phyloP scores from a whole-genome alignment of 2,329 filamentous ascomycete species.

The Acrocalymma vagum region DNA sequence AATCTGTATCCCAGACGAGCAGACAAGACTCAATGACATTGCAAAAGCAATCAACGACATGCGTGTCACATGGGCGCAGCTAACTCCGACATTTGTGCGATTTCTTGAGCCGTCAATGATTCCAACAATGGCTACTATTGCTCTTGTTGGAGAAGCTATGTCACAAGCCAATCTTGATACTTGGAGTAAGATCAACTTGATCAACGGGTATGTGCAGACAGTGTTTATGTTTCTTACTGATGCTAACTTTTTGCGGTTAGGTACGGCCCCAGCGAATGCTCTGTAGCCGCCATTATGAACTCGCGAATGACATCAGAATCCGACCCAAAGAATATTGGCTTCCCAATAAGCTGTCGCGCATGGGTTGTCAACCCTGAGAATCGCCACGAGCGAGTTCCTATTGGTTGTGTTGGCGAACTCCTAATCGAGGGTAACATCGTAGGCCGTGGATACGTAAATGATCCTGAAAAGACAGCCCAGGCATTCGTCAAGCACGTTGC shows the following conservation, averaged over 20 bases:
- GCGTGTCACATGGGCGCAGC: constrained; percentile 21
- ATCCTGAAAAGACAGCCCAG: constrained; percentile 27
- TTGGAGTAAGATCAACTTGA: constrained; percentile 28
- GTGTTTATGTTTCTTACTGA: neutral
- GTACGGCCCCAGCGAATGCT: constrained; percentile 36
- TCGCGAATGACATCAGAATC: constrained; percentile 12
- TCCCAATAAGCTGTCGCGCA: constrained; percentile 25
- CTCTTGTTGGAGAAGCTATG: constrained; percentile 42
- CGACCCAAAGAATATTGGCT: constrained; percentile 32
- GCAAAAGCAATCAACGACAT: constrained; percentile 38
- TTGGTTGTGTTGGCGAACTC: constrained; percentile 56
- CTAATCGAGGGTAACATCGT: constrained; percentile 63
- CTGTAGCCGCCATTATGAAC: constrained; percentile 21
- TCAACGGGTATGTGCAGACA: constrained; percentile 25
- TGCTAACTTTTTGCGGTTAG: constrained; percentile 2
- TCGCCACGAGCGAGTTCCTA: constrained; percentile 28
- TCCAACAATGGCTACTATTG: constrained; percentile 49
- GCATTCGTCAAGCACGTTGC: constrained; percentile 27
- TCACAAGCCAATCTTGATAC: constrained; percentile 30
- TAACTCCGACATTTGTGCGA: constrained; percentile 38
- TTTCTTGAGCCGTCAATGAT: constrained; percentile 38
- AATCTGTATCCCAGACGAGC: constrained; percentile 43
- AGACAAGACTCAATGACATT: constrained; percentile 54
- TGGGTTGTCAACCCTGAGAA: constrained; percentile 50
- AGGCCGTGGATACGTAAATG: constrained; percentile 33